A percentile compares a stretch with the other conserved stretches of the same genome.
These are phyloP conservation scores for Lactarius tabidus DNA, from an alignment of 768 basidiomycete species.

Conservation along the genomic window DNA sequence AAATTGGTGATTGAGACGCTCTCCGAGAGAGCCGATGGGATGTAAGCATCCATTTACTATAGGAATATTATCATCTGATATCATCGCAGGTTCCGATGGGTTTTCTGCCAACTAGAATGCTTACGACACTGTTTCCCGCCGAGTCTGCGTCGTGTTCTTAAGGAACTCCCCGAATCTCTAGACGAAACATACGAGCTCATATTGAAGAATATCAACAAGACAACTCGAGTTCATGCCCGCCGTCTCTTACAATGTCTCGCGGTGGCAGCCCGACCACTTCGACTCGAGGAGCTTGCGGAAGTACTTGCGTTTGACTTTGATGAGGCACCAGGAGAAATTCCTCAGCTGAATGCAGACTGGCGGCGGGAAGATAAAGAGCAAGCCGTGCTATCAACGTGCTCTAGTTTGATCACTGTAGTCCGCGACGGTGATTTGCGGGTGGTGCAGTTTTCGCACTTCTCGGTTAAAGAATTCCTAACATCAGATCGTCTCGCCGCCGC, in stretches of 20 bases:
- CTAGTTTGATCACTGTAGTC: not conserved
- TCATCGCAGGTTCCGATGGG: not conserved
- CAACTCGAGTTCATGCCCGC: not conserved
- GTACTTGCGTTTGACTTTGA: slow-evolving; percentile 1
- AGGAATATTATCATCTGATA: rapidly evolving
- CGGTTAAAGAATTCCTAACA: not conserved
- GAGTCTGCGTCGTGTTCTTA: not conserved
- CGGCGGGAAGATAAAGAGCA: not conserved
- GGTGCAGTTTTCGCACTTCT: slow-evolving; percentile 5
- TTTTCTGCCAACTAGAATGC: not conserved
- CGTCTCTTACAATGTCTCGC: not conserved
- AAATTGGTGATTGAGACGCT: not conserved
- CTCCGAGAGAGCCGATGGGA: not conserved
- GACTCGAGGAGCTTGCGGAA: not conserved
- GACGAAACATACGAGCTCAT: slow-evolving; percentile 1
- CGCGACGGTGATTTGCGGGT: not conserved
- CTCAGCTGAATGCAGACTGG: not conserved
- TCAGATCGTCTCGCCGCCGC: not conserved
- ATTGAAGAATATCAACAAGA: not conserved
- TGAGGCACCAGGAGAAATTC: not conserved
- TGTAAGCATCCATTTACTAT: not conserved
- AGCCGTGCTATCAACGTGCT: not conserved
- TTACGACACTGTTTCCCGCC: not conserved
- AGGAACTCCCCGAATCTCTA: not conserved
- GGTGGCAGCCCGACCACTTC: not conserved